Percentiles rank a stretch among this genome's conserved stretches.
Conservation (phyloP, 352 stramenopile genomes). For the Pythium guiyangense region DNA sequence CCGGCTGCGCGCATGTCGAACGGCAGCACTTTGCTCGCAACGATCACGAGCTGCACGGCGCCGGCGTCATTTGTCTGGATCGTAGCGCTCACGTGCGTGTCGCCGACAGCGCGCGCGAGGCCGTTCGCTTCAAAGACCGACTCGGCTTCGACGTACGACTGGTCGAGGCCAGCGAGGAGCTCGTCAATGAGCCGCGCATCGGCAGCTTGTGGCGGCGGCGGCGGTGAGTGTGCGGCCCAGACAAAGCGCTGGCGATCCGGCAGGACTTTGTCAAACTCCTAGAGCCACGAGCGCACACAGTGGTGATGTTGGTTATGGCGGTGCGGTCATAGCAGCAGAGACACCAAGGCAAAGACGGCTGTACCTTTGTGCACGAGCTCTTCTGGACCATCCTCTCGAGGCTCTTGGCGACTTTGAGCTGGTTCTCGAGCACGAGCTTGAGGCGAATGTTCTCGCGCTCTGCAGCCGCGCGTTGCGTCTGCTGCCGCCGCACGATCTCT, state of each 20-base stretch:
- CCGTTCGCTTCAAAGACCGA: background rate
- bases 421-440: too few species aligned
- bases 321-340: too few species aligned
- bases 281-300: too few species aligned
- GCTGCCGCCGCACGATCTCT: too few species aligned
- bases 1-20: constrained; percentile 20
- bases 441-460: too few species aligned
- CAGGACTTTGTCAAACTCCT: constrained; percentile 2
- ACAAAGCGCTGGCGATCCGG: background rate
- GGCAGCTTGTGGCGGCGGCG: background rate
- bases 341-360: too few species aligned
- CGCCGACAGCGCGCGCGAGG: constrained; percentile 3
- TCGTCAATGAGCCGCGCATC: constrained; percentile 1
- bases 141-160: too few species aligned
- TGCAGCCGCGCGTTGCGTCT: too few species aligned
- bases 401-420: too few species aligned
- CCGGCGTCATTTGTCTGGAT: background rate
- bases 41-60: constrained; percentile 10
- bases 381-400: too few species aligned
- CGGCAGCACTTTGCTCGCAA: constrained; percentile 23
- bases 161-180: background rate
- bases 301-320: too few species aligned
- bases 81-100: constrained; percentile 4
- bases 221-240: background rate
- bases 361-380: too few species aligned